Percentiles rank a stretch among this genome's conserved stretches.
These are phyloP conservation scores for Erucastrum elatum DNA, from an alignment of 345 rosid genomes.

Conservation along the genomic window DNA sequence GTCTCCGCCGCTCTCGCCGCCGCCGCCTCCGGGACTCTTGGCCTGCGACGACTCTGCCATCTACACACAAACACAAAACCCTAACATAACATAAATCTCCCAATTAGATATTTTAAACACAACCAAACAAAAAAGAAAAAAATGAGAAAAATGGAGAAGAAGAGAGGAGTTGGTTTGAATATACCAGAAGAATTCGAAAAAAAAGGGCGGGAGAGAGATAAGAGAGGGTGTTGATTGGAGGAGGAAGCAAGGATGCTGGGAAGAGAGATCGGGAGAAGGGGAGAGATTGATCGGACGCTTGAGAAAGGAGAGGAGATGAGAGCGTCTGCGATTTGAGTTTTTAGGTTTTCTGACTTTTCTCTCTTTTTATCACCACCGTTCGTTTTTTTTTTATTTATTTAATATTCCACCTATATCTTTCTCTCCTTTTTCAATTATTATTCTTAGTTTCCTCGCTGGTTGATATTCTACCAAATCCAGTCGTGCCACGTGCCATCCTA, in stretches of 20 bases:
- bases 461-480: conserved; percentile 24
- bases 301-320: conserved; percentile 58
- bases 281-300: conserved; percentile 87
- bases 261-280: conserved; percentile 34
- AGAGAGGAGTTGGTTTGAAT: neutral
- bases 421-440: neutral
- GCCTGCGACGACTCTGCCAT: conserved; percentile 45
- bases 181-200: conserved; percentile 44
- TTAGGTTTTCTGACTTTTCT: conserved; percentile 32
- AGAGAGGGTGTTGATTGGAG: conserved; percentile 43
- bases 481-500: conserved; percentile 17
- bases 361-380: conserved; percentile 69
- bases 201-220: conserved; percentile 62
- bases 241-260: conserved; percentile 39
- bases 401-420: neutral
- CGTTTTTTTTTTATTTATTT: conserved; percentile 27
- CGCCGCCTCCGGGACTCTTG: conserved; percentile 60
- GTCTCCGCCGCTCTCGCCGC: conserved; percentile 84
- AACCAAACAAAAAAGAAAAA: conserved; percentile 2
- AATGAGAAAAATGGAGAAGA: neutral
- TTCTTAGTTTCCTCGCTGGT: neutral
- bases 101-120: neutral
- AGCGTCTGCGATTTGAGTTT: conserved; percentile 58
- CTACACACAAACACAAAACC: conserved; percentile 39
- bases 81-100: neutral